Evolutionary conservation across 495 filamentous ascomycete species (phyloP), one percentile per base, ranked within the genome.

Genomic region (Evansstolkia leycettana): DNA sequence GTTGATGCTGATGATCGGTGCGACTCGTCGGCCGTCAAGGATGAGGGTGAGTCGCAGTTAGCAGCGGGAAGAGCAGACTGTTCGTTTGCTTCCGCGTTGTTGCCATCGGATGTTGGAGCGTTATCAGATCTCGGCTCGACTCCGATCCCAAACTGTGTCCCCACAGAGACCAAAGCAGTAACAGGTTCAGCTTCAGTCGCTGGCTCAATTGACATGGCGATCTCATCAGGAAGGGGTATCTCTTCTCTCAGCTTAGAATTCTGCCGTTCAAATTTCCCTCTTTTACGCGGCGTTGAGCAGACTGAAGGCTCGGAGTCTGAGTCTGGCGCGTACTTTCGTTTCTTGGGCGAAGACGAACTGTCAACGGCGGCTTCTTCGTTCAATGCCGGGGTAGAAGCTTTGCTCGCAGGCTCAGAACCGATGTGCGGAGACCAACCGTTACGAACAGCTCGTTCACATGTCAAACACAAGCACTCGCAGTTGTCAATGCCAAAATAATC

Each of bases 401-500:
- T 54, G 45, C 59, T 64, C 14, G 47, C 36, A 9, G 40, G 26
- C 17, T 52, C 54, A 15, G 55, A 72, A 48, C 47, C 70, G 46
- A 16, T 52, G 33, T 42, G 50, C 33, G 25, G 62, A 14, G 73
- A 65, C 92, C 92, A 98, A 6, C 90, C 92, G 57, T 92, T 94
- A 17, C 70, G 63, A 37, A 68, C 62, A 8, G 65, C 60, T n/a
- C 66, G 57, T 58, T 99, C 90, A 48, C 90, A 99, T 0, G 83
- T 88, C 38, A 65, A 60, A 54, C 90, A 99, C 2, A 99, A 66
- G 55, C 90, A 99, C 52, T 99, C 92, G 50, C 84, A 84, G 46
- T 99, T 99, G 46, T 87, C 78, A 25, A 80, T 76, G 2, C 92
- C 90, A 57, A 99, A 99, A 51, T 99, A 99, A 48, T 90, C 82